These are phyloP conservation scores for Biscogniauxia marginata DNA, from an alignment of 2,329 filamentous ascomycete species.

Conservation along the genomic window DNA sequence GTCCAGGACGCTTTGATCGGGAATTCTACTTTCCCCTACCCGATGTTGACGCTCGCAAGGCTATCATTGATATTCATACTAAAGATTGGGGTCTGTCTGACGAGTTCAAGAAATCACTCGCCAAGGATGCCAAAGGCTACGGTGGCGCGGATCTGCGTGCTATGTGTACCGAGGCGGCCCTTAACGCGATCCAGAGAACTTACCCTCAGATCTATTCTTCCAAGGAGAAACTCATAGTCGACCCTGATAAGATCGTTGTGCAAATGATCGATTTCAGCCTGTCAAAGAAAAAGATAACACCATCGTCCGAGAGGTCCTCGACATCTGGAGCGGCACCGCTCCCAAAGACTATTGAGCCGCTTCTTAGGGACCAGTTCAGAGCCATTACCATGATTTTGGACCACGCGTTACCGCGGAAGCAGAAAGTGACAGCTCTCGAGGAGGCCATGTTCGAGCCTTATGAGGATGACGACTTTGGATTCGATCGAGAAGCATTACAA, in stretches of 20 bases:
- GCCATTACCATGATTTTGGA: slow-evolving; percentile 70
- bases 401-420: slow-evolving; percentile 77
- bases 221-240: slow-evolving; percentile 83
- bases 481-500: slow-evolving; percentile 73
- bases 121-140: slow-evolving; percentile 90
- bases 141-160: slow-evolving; percentile 93
- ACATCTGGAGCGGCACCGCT: slow-evolving; percentile 81
- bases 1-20: slow-evolving; percentile 91
- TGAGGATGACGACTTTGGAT: slow-evolving; percentile 77
- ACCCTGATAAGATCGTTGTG: slow-evolving; percentile 79
- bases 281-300: slow-evolving; percentile 92
- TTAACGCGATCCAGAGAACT: slow-evolving; percentile 92
- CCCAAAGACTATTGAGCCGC: slow-evolving; percentile 74
- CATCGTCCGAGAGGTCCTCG: slow-evolving; percentile 87
- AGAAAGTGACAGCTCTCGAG: slow-evolving; percentile 84
- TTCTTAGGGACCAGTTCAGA: slow-evolving; percentile 71
- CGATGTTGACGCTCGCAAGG: slow-evolving; percentile 72
- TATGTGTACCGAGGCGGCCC: slow-evolving; percentile 89
- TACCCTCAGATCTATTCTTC: slow-evolving; percentile 96
- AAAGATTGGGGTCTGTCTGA: slow-evolving; percentile 84
- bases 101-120: slow-evolving; percentile 78
- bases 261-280: slow-evolving; percentile 96
- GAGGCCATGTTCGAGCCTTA: slow-evolving; percentile 92
- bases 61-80: slow-evolving; percentile 94
- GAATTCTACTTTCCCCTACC: slow-evolving; percentile 98